Base-by-base conservation (phyloP, 2,329 filamentous ascomycete genomes). In the Orbilia javanica region DNA sequence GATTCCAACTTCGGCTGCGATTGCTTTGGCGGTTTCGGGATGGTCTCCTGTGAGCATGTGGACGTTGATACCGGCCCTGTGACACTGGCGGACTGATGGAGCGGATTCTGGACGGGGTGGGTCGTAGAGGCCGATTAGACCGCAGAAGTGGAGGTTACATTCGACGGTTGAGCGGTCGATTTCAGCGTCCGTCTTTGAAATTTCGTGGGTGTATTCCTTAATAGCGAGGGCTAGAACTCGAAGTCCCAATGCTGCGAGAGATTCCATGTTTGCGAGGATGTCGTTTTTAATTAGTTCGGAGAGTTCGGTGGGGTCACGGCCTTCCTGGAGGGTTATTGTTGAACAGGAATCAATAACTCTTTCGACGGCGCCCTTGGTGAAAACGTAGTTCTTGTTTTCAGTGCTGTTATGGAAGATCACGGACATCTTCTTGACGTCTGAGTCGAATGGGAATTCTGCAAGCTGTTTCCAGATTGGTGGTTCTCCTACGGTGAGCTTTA, bases 1-100 rank as follows among this genome's bases (percentile, higher is more conserved):
- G 79, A 95, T 95, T 57, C 92, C 92, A 13, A 95, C 91, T 83
- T 95, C 91, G 73, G 88, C 88, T 7, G 93, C 93, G 80, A 96
- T 95, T 10, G 92, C 92, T 80, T 89, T 89, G 20, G 93, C 93
- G 0, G 93, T 96, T 70, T 91, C 90, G 0, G 90, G 90, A 82
- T 95, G 92, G 81, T 96, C 93, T 70, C 93, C 93, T 20, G 93
- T 96, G 34, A 94, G 87, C 92, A 94, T 94, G 84, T 94, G 92
- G 5, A 94, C 92, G 79, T 88, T 88, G 82, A 94, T 93, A 60
- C 92, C 92, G 31, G 92, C 92, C 57, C 87, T 87, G 69, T 91
- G 89, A 81, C 91, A 93, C 82, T 91, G 88, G 18, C 86, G 86
- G 72, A 94, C 92, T 6, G 92, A 90, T 0, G 86, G 87, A 20